Evolutionary conservation across 139 green algal genomes (phyloP).

Genomic region (Auxenochlorella protothecoides): DNA sequence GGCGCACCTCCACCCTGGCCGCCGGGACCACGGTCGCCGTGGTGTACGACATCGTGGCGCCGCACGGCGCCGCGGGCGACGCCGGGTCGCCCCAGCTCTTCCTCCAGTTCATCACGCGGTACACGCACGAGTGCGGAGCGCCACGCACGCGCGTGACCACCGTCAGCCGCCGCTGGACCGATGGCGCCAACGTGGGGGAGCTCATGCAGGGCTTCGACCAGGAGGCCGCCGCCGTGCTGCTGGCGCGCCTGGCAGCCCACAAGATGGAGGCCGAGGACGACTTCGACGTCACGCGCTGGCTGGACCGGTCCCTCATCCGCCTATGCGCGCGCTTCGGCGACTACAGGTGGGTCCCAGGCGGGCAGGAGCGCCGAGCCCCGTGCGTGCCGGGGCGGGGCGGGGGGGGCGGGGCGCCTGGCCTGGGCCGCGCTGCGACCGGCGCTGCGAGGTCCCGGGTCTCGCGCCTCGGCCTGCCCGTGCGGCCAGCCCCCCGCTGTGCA

Average conservation of each 20-base stretch:
- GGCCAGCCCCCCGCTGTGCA: too few relatives aligned
- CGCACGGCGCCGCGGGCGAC: slow-evolving; percentile 7
- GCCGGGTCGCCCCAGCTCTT: slow-evolving; percentile 66
- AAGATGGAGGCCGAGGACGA: slow-evolving; percentile 94
- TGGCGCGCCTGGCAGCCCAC: slow-evolving; percentile 64
- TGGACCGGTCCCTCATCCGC: slow-evolving; percentile 66
- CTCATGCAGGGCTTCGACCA: slow-evolving; percentile 91
- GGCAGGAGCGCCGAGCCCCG: too few relatives aligned
- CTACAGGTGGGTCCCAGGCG: slow-evolving; percentile 21
- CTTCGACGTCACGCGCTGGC: slow-evolving; percentile 93
- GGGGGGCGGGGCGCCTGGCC: too few relatives aligned
- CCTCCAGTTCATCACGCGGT: slow-evolving; percentile 90
- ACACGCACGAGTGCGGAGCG: slow-evolving; percentile 67
- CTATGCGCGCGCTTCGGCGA: slow-evolving; percentile 38
- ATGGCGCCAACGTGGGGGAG: slow-evolving; percentile 47
- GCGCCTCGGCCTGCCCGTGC: too few relatives aligned
- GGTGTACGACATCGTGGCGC: slow-evolving; percentile 72
- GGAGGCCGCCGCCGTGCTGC: slow-evolving; percentile 84
- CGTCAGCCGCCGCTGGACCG: slow-evolving; percentile 73
- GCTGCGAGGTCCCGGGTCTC: too few relatives aligned
- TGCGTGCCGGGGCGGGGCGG: too few relatives aligned
- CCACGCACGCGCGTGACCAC: slow-evolving; percentile 80
- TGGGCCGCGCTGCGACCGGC: too few relatives aligned
- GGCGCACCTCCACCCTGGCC: slow-evolving; percentile 74
- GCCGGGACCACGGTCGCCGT: slow-evolving; percentile 61